These are phyloP conservation scores for Musa beccarii DNA, from an alignment of 176 grass and related monocot species.

Conservation along the genomic window DNA sequence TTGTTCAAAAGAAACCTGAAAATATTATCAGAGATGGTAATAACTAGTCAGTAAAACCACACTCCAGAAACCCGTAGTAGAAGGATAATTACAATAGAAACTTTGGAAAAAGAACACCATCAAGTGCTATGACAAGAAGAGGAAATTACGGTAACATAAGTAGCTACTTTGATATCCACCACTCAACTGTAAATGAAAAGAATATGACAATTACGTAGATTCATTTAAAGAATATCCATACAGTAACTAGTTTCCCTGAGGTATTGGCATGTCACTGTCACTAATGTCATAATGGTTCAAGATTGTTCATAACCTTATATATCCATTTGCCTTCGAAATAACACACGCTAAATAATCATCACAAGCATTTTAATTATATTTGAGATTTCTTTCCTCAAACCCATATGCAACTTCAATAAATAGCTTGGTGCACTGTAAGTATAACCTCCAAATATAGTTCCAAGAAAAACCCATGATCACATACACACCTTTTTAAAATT, in stretches of 20 bases:
- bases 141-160: background rate
- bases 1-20: constrained; percentile 89
- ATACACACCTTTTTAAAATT: constrained; percentile 75
- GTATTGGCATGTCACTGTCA: background rate
- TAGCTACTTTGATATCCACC: background rate
- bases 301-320: background rate
- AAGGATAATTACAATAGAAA: background rate
- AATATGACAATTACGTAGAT: background rate
- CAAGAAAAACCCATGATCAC: background rate
- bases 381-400: background rate
- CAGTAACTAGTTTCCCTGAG: background rate
- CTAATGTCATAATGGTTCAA: background rate
- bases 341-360: background rate
- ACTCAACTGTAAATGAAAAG: no score
- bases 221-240: background rate
- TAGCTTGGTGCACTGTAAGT: background rate
- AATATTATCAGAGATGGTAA: constrained; percentile 19
- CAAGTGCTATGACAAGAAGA: background rate
- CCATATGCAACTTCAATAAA: background rate
- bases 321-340: background rate
- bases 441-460: background rate
- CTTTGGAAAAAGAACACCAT: no score
- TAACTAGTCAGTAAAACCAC: background rate
- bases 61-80: background rate
- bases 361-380: background rate